Evolutionary conservation across 2,329 filamentous ascomycete genomes (phyloP).

Genomic region (Endoconidiophora laricicola): DNA sequence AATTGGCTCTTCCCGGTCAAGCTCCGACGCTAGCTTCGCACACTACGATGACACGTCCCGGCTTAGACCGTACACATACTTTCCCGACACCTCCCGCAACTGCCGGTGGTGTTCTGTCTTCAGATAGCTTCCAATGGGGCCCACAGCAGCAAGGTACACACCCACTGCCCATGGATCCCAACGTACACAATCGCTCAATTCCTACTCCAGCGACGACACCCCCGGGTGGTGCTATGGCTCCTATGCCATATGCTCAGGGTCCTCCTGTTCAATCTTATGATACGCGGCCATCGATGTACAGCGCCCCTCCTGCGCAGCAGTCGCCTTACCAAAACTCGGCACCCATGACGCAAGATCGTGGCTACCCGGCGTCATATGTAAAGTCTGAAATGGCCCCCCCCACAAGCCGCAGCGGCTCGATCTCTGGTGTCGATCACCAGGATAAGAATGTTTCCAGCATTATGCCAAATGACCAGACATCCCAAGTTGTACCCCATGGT

Average conservation of each 20-base stretch:
- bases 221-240: slow-evolving; percentile 58
- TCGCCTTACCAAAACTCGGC: slow-evolving; percentile 52
- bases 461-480: slow-evolving; percentile 30
- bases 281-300: slow-evolving; percentile 62
- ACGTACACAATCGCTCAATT: slow-evolving; percentile 67
- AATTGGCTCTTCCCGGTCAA: slow-evolving; percentile 41
- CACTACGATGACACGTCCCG: slow-evolving; percentile 54
- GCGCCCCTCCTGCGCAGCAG: slow-evolving; percentile 49
- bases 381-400: slow-evolving; percentile 85
- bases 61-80: slow-evolving; percentile 71
- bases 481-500: slow-evolving; percentile 38
- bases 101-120: slow-evolving; percentile 74
- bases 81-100: slow-evolving; percentile 90
- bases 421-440: slow-evolving; percentile 19
- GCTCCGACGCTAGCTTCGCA: slow-evolving; percentile 46
- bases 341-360: slow-evolving; percentile 41
- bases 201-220: slow-evolving; percentile 86
- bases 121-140: slow-evolving; percentile 68
- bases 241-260: slow-evolving; percentile 54
- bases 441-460: slow-evolving; percentile 54
- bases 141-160: slow-evolving; percentile 42
- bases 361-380: slow-evolving; percentile 56
- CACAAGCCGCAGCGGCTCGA: slow-evolving; percentile 30
- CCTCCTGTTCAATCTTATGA: slow-evolving; percentile 53
- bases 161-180: slow-evolving; percentile 66